Evolutionary conservation across 139 green algal species (phyloP).

Genomic region (Microglena sp.): DNA sequence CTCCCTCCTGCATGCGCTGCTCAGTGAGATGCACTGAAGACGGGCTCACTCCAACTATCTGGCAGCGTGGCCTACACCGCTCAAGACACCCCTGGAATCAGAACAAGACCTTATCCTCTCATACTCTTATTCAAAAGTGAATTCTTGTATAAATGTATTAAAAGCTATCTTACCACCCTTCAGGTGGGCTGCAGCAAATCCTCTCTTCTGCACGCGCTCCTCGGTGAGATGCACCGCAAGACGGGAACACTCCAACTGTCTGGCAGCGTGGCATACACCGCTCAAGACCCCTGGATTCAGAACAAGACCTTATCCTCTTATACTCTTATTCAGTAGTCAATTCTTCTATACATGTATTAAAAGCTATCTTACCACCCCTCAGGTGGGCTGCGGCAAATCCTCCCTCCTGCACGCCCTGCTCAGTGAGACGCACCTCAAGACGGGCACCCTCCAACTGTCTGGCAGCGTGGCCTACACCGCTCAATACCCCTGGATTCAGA

Average conservation of each 20-base stretch:
- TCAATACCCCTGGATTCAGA: constrained; percentile 21
- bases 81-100: too few relatives aligned
- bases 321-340: constrained; percentile 6
- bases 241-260: constrained; percentile 10
- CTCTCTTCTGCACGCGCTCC: constrained; percentile 46
- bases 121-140: too few relatives aligned
- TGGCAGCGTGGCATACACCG: constrained; percentile 43
- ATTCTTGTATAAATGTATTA: too few relatives aligned
- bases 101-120: too few relatives aligned
- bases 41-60: too few relatives aligned
- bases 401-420: constrained; percentile 48
- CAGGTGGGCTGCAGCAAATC: constrained; percentile 45
- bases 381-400: constrained; percentile 43
- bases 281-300: constrained; percentile 26
- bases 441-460: constrained; percentile 7
- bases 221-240: constrained; percentile 46
- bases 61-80: too few relatives aligned
- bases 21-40: constrained; percentile 61
- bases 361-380: constrained; percentile 15
- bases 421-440: constrained; percentile 38
- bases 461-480: constrained; percentile 49
- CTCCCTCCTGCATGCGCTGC: constrained; percentile 46
- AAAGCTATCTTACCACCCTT: too few relatives aligned
- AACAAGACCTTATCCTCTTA: not conserved
- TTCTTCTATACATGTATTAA: constrained; percentile 12